Base-by-base conservation (phyloP, 495 filamentous ascomycete species). In the Aspergillus hancockii region DNA sequence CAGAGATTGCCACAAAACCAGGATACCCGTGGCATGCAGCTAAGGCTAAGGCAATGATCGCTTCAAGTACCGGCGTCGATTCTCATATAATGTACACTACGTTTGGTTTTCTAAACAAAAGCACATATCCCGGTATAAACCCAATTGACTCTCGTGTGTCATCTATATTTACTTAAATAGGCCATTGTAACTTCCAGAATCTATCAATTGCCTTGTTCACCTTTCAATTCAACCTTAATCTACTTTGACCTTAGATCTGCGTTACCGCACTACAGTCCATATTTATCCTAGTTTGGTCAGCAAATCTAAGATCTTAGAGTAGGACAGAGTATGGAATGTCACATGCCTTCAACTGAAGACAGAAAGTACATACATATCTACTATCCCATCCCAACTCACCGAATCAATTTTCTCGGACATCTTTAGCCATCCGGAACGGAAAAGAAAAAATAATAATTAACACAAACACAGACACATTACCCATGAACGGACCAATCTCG, bases 21-120 rank as follows among this genome's bases (percentile, higher is more conserved):
- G 12, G 28, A 50, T 57, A 57, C 45, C 49, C 54, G 45, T 57
- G 54, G 25, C 54, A 49, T 49, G 54, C 54, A 57, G 43, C 36
- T 34, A 22, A 49, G 34, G 54, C 13, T 32, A 28, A 9, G 40
- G 21, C 8, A 21, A 18, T 22, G 19, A n/a, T 47, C 21, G 3
- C 3, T 23, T 23, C 19, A 16, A 31, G 25, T 46, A 28, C 28
- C 34, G 12, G 12, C 28, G 8, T 16, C 53, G 4, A 16, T 41
- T 41, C 38, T 41, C 34, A 36, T 12, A 10, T 2, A 36, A 5
- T 36, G 4, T 36, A 36, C 34, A 12, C 34, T 36, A 36, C 34
- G 9, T 2, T 12, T 12, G 34, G 12, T 1, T 36, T 36, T 1
- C 2, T 28, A 28, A 28, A 28, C 25, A 28, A 28, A 28, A 28